These are phyloP conservation scores for Brassica hybrid DNA, from an alignment of 441 rosid genomes.

Conservation along the genomic window DNA sequence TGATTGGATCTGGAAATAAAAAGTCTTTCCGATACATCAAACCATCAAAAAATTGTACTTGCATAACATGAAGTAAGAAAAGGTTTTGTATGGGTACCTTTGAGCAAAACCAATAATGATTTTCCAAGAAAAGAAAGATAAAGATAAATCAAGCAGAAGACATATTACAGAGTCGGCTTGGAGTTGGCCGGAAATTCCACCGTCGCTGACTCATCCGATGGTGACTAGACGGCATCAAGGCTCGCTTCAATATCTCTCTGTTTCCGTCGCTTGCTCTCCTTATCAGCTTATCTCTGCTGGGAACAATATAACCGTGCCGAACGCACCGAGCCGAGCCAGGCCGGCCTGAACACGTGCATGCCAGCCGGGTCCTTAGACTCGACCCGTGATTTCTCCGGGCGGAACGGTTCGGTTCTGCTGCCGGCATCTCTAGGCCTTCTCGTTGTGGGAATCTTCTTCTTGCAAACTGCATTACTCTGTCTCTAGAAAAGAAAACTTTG, in stretches of 20 bases:
- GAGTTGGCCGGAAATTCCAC: slow-evolving; percentile 76
- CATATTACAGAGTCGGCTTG: slow-evolving; percentile 80
- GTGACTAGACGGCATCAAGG: slow-evolving; percentile 54
- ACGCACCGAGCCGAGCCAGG: slow-evolving; percentile 61
- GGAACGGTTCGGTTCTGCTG: background rate
- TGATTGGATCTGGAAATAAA: background rate
- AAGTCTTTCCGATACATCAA: background rate
- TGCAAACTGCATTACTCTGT: slow-evolving; percentile 6
- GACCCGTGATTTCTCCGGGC: slow-evolving; percentile 22
- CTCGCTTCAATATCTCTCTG: slow-evolving; percentile 65
- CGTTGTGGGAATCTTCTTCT: slow-evolving; percentile 17
- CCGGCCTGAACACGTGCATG: slow-evolving; percentile 54
- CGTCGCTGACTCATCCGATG: slow-evolving; percentile 60
- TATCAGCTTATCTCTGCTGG: slow-evolving; percentile 45
- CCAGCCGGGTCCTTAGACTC: slow-evolving; percentile 35
- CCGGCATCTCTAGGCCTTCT: slow-evolving; percentile 25
- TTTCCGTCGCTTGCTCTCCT: slow-evolving; percentile 44
- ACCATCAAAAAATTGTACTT: slow-evolving; percentile 2
- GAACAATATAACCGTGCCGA: slow-evolving; percentile 59
- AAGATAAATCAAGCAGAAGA: slow-evolving; percentile 48
- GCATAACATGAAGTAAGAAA: slow-evolving; percentile 1
- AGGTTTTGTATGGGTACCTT: slow-evolving; percentile 6
- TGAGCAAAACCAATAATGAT: slow-evolving; percentile 5
- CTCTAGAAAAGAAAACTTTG: slow-evolving; percentile 42
- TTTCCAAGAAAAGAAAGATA: slow-evolving; percentile 5